Evolutionary conservation across 2,329 filamentous ascomycete genomes (phyloP), one percentile per base, ranked within the genome.

Genomic region (Tolypocladium tropicale): DNA sequence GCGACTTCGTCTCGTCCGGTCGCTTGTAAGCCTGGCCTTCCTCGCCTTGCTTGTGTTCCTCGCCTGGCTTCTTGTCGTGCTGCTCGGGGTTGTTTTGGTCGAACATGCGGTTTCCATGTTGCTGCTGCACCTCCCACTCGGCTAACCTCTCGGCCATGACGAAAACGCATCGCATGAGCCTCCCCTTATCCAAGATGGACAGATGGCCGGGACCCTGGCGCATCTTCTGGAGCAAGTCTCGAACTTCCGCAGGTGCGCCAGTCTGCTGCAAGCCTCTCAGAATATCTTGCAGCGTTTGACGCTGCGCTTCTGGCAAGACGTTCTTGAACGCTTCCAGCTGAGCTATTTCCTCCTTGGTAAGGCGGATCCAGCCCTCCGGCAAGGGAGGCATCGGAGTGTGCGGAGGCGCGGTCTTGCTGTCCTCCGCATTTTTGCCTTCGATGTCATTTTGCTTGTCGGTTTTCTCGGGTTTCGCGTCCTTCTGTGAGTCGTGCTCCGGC

Each of bases 201-300:
- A 71, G 58, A 50, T 84, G 84, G 43, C 86, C 81, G 21, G 83
- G 81, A 12, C 78, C 68, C 68, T 73, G 64, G 75, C 75, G 67
- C 62, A 87, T 78, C 60, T 80, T 79, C 39, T 70, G 66, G 46
- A 83, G 69, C 57, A 83, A 64, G 41, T 86, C 79, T 55, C 81
- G 79, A 21, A 90, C 72, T 66, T 90, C 89, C 25, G 73, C 64
- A 1, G 90, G 89, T 18, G 90, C 81, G 11, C 90, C 90, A 46
- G 84, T 78, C 58, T 78, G 77, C 72, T 85, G 83, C 58, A 93
- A 78, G 32, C 79, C 74, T 58, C 80, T 73, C n/a, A 88, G 72
- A 10, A 84, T 76, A 52, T 81, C 76, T 57, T 83, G 77, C 57
- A 91, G 70, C 25, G 78, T 73, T 53, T 81, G 71, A 41, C 76